These are phyloP conservation scores for Trichoderma parareesei DNA, from an alignment of 495 filamentous ascomycete species.

Conservation along the genomic window DNA sequence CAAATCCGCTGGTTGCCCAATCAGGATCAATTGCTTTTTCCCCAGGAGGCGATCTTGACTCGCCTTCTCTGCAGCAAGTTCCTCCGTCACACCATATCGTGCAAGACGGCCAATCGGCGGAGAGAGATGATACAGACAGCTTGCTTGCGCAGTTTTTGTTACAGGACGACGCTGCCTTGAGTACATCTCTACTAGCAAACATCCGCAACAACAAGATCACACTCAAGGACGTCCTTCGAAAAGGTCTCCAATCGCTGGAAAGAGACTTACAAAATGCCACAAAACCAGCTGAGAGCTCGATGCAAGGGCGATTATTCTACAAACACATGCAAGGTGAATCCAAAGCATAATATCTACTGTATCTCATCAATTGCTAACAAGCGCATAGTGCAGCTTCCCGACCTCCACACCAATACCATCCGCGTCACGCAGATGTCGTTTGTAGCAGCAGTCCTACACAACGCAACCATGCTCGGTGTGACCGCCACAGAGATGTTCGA, in stretches of 20 bases:
- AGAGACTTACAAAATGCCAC: not conserved
- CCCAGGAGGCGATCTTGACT: not conserved
- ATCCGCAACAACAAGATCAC: not conserved
- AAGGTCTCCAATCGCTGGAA: not conserved
- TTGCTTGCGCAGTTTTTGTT: not conserved
- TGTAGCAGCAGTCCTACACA: not conserved
- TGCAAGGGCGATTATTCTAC: not conserved
- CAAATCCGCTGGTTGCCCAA: not conserved
- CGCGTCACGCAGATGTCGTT: conserved; percentile 5
- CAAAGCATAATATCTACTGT: not conserved
- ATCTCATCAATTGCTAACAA: not conserved
- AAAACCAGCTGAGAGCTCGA: not conserved
- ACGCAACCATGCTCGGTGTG: not conserved
- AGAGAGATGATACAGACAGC: not conserved
- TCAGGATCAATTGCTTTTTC: not conserved
- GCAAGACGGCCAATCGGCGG: not conserved
- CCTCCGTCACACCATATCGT: not conserved
- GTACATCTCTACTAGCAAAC: not conserved
- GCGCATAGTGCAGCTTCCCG: not conserved
- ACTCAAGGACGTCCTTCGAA: not conserved
- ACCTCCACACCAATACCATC: not conserved
- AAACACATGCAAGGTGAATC: not conserved
- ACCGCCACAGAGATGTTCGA: not conserved
- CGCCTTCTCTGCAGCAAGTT: not conserved
- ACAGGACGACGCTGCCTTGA: not conserved